phyloP scores from a whole-genome alignment of 352 stramenopile genomes.

The Pythium volutum region DNA sequence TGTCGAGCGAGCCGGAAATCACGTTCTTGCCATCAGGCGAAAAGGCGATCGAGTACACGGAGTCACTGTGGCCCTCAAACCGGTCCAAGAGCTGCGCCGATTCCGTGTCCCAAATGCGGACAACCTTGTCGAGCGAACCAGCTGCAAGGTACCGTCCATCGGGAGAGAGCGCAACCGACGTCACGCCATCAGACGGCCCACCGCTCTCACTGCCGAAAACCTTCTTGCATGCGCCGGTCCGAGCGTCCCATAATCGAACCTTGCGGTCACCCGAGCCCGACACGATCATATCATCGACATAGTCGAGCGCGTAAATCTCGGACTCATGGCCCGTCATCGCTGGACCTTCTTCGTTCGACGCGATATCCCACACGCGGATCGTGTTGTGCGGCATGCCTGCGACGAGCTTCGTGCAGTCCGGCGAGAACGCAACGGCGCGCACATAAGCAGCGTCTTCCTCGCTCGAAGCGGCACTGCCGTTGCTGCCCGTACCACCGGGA shows the following conservation, averaged over 20 bases:
- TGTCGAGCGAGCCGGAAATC: constrained; percentile 81
- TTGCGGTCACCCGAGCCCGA: constrained; percentile 83
- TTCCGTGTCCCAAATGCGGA: constrained; percentile 85
- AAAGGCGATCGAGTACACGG: constrained; percentile 87
- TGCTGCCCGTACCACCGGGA: constrained; percentile 44
- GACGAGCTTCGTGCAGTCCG: constrained; percentile 79
- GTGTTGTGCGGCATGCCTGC: constrained; percentile 89
- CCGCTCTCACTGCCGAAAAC: constrained; percentile 82
- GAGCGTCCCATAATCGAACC: constrained; percentile 80
- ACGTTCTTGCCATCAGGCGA: constrained; percentile 85
- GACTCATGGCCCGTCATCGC: constrained; percentile 82
- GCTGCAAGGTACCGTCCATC: constrained; percentile 75
- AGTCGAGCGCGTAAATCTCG: constrained; percentile 86
- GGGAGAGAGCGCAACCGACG: constrained; percentile 73
- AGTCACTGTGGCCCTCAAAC: constrained; percentile 82
- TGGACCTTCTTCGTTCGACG: constrained; percentile 78
- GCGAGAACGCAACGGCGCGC: constrained; percentile 81
- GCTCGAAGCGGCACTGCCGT: constrained; percentile 38
- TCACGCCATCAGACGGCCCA: constrained; percentile 76
- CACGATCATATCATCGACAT: constrained; percentile 85
- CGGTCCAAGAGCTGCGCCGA: constrained; percentile 76
- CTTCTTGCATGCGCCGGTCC: constrained; percentile 79
- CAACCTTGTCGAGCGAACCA: constrained; percentile 82
- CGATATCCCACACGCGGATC: constrained; percentile 87
- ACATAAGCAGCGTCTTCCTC: constrained; percentile 82